phyloP scores from a whole-genome alignment of 164 flowering plant genomes.

The Vitis vinifera region ASM3070453v1 NC_081807.1:2093501-2094000 shows the following conservation, averaged over 20 bases:
- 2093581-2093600: constrained; percentile 53
- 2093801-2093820: constrained; percentile 44
- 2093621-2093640: constrained; percentile 19
- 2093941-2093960: not conserved
- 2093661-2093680: constrained; percentile 18
- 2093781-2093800: constrained; percentile 20
- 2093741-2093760: constrained; percentile 24
- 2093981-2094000: not conserved
- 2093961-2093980: not conserved
- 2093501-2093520: constrained; percentile 66
- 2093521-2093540: constrained; percentile 60
- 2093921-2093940: constrained; percentile 1
- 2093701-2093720: constrained; percentile 79
- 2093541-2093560: constrained; percentile 91
- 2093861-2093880: constrained; percentile 52
- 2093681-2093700: constrained; percentile 53
- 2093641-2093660: constrained; percentile 19
- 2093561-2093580: constrained; percentile 63
- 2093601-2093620: constrained; percentile 36
- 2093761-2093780: constrained; percentile 53
- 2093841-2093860: constrained; percentile 49
- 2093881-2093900: constrained; percentile 54
- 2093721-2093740: constrained; percentile 36
- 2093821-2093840: constrained; percentile 82
- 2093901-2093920: not conserved